Evolutionary conservation across 768 basidiomycete genomes (phyloP).

Genomic region (Termitomyces sp.): DNA sequence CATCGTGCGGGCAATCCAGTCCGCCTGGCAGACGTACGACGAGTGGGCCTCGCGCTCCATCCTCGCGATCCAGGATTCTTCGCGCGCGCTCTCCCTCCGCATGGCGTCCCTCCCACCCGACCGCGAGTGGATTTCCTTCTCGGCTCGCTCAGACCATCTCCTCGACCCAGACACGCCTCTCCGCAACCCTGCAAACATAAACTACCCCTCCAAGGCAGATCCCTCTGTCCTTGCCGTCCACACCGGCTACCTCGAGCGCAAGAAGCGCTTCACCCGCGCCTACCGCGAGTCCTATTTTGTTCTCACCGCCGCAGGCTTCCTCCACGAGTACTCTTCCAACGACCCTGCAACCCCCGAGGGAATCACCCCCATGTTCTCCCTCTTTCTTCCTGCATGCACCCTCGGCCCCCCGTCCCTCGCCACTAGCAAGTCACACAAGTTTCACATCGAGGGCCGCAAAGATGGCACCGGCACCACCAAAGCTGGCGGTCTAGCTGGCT

Average conservation of each 20-base stretch:
- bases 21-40: slow-evolving; percentile 95
- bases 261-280: slow-evolving; percentile 87
- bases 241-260: slow-evolving; percentile 86
- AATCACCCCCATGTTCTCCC: slow-evolving; percentile 64
- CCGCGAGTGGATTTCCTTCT: slow-evolving; percentile 94
- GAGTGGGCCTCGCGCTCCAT: slow-evolving; percentile 89
- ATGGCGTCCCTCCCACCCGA: slow-evolving; percentile 82
- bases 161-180: slow-evolving; percentile 96
- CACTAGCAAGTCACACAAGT: slow-evolving; percentile 80
- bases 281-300: slow-evolving; percentile 88
- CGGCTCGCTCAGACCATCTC: slow-evolving; percentile 88
- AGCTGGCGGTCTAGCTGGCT: slow-evolving; percentile 11
- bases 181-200: slow-evolving; percentile 67
- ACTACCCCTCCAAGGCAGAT: slow-evolving; percentile 90
- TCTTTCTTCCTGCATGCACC: slow-evolving; percentile 94
- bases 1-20: slow-evolving; percentile 91
- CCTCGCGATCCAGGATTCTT: slow-evolving; percentile 66
- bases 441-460: slow-evolving; percentile 92
- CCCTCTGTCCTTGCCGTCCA: slow-evolving; percentile 82
- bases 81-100: slow-evolving; percentile 59
- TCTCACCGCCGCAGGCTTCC: slow-evolving; percentile 92
- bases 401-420: slow-evolving; percentile 82
- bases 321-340: slow-evolving; percentile 83
- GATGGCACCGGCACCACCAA: slow-evolving; percentile 70
- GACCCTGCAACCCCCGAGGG: slow-evolving; percentile 55